These are phyloP conservation scores for Selaginella tamariscina DNA, from an alignment of 75 land plant genomes.

Conservation along the genomic window DNA sequence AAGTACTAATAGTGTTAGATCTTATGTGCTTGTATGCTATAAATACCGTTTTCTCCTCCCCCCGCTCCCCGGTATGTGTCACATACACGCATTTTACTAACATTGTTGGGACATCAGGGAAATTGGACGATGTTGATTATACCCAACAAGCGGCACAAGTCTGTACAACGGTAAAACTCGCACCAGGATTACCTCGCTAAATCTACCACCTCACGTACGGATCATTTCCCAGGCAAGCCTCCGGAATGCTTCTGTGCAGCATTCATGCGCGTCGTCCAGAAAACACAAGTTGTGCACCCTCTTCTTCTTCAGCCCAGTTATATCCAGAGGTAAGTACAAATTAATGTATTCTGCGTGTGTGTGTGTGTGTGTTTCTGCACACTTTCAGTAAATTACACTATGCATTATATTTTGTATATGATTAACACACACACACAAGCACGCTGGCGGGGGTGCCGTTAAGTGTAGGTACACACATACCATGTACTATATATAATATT, in stretches of 20 bases:
- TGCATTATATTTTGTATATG: not conserved
- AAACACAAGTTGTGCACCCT: not conserved
- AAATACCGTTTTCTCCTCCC: no score
- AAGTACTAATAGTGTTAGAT: no score
- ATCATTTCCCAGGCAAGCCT: constrained; percentile 40
- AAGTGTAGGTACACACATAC: not conserved
- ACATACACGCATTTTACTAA: no score
- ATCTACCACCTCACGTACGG: constrained; percentile 85
- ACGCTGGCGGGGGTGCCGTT: no score
- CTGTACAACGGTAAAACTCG: constrained; percentile 47
- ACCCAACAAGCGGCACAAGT: not conserved
- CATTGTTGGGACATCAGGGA: no score
- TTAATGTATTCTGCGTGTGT: not conserved
- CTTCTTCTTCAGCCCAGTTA: not conserved
- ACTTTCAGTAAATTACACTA: not conserved
- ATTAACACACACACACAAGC: no score
- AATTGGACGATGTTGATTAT: no score
- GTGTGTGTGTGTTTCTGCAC: not conserved
- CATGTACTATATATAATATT: not conserved
- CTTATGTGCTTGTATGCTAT: no score
- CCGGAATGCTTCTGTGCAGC: not conserved
- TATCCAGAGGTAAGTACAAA: not conserved
- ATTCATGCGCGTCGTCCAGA: not conserved
- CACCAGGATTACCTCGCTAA: constrained; percentile 87
- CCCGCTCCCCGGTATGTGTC: no score